A percentile compares a stretch with the other conserved stretches of the same genome.
Evolutionary conservation across 208 protist species (phyloP).

Genomic region (Kentomonas sorsogonicus): DNA sequence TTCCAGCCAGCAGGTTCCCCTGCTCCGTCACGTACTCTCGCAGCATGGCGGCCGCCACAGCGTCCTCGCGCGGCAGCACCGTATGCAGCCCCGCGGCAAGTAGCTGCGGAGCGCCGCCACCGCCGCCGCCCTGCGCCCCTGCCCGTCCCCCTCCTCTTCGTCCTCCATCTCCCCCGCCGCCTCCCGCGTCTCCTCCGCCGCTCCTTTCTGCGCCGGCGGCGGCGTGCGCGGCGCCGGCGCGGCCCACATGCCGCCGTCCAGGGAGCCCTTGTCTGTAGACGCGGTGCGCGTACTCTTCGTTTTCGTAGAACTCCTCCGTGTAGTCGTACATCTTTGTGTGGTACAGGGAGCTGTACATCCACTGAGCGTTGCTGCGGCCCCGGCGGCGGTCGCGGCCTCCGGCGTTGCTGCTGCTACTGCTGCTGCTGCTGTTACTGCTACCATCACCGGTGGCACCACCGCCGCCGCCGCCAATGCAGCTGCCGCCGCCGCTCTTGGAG

Average conservation of each 20-base stretch:
- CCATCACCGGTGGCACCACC: too few species aligned
- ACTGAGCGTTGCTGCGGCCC: neutral
- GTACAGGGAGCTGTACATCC: neutral
- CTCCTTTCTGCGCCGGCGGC: neutral
- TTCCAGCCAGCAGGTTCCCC: too few species aligned
- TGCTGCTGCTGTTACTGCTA: slow-evolving; percentile 2
- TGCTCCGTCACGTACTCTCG: too few species aligned
- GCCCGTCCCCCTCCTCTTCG: neutral
- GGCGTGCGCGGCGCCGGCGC: neutral
- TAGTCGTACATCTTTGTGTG: too few species aligned
- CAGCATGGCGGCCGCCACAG: slow-evolving; percentile 1
- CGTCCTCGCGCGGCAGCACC: slow-evolving; percentile 12
- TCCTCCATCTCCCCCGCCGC: neutral
- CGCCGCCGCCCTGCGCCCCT: neutral
- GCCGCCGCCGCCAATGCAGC: too few species aligned
- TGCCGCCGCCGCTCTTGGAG: too few species aligned
- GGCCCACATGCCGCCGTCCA: too few species aligned
- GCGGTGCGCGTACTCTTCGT: too few species aligned
- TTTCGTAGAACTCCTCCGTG: too few species aligned
- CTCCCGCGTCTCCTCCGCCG: neutral
- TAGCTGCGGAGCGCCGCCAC: neutral
- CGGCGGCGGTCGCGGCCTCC: neutral
- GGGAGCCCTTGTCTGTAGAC: too few species aligned
- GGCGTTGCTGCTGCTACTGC: neutral
- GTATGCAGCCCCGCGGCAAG: too few species aligned